Percentiles rank a stretch among this genome's conserved stretches.
Evolutionary conservation across 768 basidiomycete species (phyloP).

Genomic region (Suillus hirtellus): DNA sequence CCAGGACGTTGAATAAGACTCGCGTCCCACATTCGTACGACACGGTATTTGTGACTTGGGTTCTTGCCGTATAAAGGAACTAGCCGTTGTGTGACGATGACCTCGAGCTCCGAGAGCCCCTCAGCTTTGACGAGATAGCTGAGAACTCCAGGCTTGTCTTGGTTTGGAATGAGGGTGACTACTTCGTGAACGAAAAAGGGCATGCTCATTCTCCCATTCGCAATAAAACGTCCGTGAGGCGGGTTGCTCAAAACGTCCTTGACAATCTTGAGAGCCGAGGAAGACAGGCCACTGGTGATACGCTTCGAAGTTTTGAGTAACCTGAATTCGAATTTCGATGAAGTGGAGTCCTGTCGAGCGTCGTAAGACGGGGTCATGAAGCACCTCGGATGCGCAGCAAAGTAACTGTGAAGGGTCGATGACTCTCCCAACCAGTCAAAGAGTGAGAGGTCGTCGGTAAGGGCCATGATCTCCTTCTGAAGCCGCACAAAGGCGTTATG

Average conservation of each 20-base stretch:
- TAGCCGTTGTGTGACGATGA: constrained; percentile 19
- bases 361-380: constrained; percentile 12
- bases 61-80: constrained; percentile 7
- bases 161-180: neutral
- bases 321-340: constrained; percentile 9
- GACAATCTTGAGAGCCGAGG: constrained; percentile 16
- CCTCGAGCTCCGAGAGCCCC: constrained; percentile 17
- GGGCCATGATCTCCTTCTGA: constrained; percentile 28
- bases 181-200: constrained; percentile 16
- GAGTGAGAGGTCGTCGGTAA: constrained; percentile 23
- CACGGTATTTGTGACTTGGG: constrained; percentile 9
- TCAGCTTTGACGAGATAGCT: constrained; percentile 25
- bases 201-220: constrained; percentile 29
- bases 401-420: constrained; percentile 27
- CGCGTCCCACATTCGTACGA: constrained; percentile 26
- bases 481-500: constrained; percentile 28
- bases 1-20: neutral
- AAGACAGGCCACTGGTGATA: constrained; percentile 20
- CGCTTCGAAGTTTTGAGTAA: constrained; percentile 14
- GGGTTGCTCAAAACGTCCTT: constrained; percentile 24
- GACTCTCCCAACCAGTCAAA: constrained; percentile 27
- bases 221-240: constrained; percentile 31
- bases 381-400: constrained; percentile 26
- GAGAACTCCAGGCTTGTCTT: constrained; percentile 2
- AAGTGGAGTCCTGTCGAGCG: constrained; percentile 2